Conservation (phyloP, 495 filamentous ascomycete species). For the Penicillium waksmanii region DNA sequence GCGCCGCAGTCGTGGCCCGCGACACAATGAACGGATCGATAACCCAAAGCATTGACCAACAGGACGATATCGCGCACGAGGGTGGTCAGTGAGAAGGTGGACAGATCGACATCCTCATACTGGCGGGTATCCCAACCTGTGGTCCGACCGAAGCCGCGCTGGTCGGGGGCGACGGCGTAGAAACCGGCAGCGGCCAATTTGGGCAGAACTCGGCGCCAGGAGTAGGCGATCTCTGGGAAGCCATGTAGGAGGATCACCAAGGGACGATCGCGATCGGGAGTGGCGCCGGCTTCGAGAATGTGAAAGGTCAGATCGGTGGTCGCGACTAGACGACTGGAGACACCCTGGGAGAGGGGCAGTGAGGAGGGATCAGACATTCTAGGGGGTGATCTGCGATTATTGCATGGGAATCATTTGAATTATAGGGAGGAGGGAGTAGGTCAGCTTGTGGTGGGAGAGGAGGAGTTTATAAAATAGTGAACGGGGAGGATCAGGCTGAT, state of each 20-base stretch:
- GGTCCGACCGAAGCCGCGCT: constrained; percentile 70
- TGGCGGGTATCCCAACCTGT: constrained; percentile 59
- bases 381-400: not conserved
- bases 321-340: constrained; percentile 54
- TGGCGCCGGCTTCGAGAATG: constrained; percentile 57
- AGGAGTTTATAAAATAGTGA: not conserved
- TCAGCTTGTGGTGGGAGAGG: not conserved
- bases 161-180: constrained; percentile 67
- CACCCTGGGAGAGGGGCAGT: constrained; percentile 57
- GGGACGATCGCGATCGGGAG: constrained; percentile 44
- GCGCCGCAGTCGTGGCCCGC: constrained; percentile 71
- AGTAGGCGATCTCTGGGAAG: constrained; percentile 70
- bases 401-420: not conserved
- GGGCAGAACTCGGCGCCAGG: constrained; percentile 67
- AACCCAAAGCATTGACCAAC: constrained; percentile 63
- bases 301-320: constrained; percentile 60
- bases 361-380: constrained; percentile 26
- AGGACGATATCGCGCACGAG: constrained; percentile 65
- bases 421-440: not conserved
- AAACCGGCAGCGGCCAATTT: constrained; percentile 58
- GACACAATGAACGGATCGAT: constrained; percentile 59
- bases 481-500: too few relatives aligned
- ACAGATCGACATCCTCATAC: constrained; percentile 57
- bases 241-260: constrained; percentile 68
- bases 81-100: constrained; percentile 58